phyloP scores from a whole-genome alignment of 345 rosid species.

The Rhodamnia rubescens region DNA sequence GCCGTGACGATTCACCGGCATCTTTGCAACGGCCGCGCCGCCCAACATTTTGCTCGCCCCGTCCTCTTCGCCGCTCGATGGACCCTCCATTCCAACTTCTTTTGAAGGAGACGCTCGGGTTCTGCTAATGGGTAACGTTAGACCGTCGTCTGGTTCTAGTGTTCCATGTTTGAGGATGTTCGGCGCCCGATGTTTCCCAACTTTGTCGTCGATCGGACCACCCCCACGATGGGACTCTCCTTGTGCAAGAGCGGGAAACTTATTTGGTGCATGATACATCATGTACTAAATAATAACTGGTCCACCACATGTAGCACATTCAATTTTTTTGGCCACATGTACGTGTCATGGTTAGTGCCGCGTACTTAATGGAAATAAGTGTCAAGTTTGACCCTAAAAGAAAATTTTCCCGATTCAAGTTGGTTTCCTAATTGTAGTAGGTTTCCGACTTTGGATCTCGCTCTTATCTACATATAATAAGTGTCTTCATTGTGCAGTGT shows the following conservation, averaged over 20 bases:
- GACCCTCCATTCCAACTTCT: background rate
- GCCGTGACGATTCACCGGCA: constrained; percentile 31
- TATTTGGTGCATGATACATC: no score
- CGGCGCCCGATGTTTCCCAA: background rate
- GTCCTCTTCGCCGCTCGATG: background rate
- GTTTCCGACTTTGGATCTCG: no score
- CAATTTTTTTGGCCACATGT: no score
- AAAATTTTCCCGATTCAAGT: no score
- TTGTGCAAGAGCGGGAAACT: background rate
- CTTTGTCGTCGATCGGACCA: background rate
- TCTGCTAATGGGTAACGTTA: background rate
- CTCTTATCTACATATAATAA: no score
- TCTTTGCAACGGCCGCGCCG: background rate
- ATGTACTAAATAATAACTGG: no score
- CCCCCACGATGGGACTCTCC: background rate
- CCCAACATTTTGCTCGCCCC: background rate
- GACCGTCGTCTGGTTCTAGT: background rate
- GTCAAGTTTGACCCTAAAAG: no score
- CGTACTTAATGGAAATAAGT: no score
- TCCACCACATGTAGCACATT: no score
- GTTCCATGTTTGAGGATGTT: background rate
- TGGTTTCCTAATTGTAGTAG: no score
- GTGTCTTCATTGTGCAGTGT: no score
- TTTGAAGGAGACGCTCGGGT: background rate
- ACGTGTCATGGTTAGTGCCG: no score